Conservation (phyloP, 2,329 filamentous ascomycete genomes). For the Colletotrichum musae region DNA sequence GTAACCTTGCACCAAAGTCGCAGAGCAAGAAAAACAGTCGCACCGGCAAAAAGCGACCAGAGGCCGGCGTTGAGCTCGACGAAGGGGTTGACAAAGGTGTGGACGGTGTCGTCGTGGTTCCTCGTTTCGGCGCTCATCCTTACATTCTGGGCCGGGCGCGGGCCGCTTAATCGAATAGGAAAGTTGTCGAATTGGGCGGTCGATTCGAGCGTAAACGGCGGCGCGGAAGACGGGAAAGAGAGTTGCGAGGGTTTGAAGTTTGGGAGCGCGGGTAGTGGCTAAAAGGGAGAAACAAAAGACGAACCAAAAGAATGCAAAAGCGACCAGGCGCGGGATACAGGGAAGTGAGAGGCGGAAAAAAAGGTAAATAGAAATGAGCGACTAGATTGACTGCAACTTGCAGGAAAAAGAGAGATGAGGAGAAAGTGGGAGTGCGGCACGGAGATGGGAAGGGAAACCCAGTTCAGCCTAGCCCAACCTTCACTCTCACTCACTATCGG, state of each 20-base stretch:
- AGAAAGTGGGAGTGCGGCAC: constrained; percentile 33
- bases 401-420: constrained; percentile 34
- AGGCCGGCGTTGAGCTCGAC: constrained; percentile 51
- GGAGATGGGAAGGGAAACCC: constrained; percentile 26
- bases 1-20: constrained; percentile 54
- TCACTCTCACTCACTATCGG: neutral
- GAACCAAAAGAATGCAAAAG: constrained; percentile 36
- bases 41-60: constrained; percentile 51
- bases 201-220: neutral
- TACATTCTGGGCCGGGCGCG: constrained; percentile 35
- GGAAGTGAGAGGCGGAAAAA: constrained; percentile 24
- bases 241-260: neutral
- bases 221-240: constrained; percentile 2
- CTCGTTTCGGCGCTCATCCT: constrained; percentile 37
- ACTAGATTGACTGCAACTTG: constrained; percentile 23
- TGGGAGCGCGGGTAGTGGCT: neutral
- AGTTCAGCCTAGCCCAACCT: constrained; percentile 10
- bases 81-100: constrained; percentile 48
- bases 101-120: constrained; percentile 45
- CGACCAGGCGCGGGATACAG: constrained; percentile 32
- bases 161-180: constrained; percentile 9
- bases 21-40: constrained; percentile 49
- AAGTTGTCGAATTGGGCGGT: neutral
- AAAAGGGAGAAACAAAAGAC: constrained; percentile 32
- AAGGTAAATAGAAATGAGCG: constrained; percentile 27